A percentile compares a stretch with the other conserved stretches of the same genome.
Conservation (phyloP, 345 rosid genomes). For the Atalantia buxifolia region DNA sequence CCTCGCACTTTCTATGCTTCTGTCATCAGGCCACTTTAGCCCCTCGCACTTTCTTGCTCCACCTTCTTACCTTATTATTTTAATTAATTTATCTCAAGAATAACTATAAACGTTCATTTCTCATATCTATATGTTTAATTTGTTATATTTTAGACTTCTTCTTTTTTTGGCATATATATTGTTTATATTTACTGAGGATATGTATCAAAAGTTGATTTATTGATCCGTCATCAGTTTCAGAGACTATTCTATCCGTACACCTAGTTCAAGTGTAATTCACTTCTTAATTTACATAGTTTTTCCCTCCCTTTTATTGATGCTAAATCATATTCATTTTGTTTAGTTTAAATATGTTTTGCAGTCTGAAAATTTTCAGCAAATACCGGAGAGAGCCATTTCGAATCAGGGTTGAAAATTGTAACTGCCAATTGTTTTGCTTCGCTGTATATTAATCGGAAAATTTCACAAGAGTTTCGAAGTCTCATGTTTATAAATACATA, state of each 20-base stretch:
- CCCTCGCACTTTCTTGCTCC: conserved; percentile 2
- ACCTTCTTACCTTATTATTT: background rate
- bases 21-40: conserved; percentile 53
- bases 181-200: no score
- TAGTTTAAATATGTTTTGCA: background rate
- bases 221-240: no score
- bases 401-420: background rate
- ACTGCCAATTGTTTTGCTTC: no score
- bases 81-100: no score
- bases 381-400: background rate
- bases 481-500: background rate
- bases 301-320: background rate
- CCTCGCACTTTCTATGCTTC: conserved; percentile 44
- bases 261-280: no score
- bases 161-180: no score
- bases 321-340: background rate
- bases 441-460: no score
- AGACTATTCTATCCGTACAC: background rate
- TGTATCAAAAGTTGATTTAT: no score
- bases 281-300: background rate
- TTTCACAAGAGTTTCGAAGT: background rate
- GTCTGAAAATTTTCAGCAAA: background rate
- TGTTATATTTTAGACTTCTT: background rate
- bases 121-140: background rate
- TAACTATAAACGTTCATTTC: no score